A percentile compares a stretch with the other conserved stretches of the same genome.
Evolutionary conservation across 2,329 filamentous ascomycete species (phyloP).

Genomic region (Pseudophaeomoniella oleicola): DNA sequence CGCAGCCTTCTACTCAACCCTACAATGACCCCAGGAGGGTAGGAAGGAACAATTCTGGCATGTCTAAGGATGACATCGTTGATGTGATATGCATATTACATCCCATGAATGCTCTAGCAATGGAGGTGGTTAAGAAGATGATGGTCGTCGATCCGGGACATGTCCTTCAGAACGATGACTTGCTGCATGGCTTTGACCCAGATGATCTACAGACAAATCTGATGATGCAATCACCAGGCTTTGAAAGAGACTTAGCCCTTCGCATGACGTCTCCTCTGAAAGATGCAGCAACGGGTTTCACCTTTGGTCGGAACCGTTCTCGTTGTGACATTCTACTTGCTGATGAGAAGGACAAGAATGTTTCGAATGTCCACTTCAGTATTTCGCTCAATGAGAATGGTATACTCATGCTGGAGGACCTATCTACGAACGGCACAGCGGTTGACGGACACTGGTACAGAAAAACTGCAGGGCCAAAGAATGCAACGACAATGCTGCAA

Average conservation of each 20-base stretch:
- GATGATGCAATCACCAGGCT: slow-evolving; percentile 14
- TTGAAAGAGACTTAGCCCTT: slow-evolving; percentile 53
- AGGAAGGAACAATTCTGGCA: slow-evolving; percentile 67
- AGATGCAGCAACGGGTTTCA: slow-evolving; percentile 57
- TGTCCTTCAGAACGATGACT: slow-evolving; percentile 38
- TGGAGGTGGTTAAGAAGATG: slow-evolving; percentile 50
- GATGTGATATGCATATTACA: slow-evolving; percentile 85
- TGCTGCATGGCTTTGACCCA: slow-evolving; percentile 25
- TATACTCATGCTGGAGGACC: slow-evolving; percentile 81
- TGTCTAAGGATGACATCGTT: slow-evolving; percentile 67
- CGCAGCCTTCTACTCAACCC: slow-evolving; percentile 57
- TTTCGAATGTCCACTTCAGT: slow-evolving; percentile 93
- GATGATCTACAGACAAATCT: slow-evolving; percentile 18
- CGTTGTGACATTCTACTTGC: slow-evolving; percentile 60
- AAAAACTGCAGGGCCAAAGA: not conserved
- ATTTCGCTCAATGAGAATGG: slow-evolving; percentile 82
- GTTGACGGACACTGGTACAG: slow-evolving; percentile 45
- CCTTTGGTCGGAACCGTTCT: slow-evolving; percentile 63
- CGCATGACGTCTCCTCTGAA: slow-evolving; percentile 62
- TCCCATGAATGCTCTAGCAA: slow-evolving; percentile 59
- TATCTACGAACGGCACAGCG: slow-evolving; percentile 88
- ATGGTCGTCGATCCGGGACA: slow-evolving; percentile 39
- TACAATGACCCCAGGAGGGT: slow-evolving; percentile 66
- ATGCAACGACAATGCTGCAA: slow-evolving; percentile 47
- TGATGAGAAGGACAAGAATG: slow-evolving; percentile 54